phyloP scores from a whole-genome alignment of 495 filamentous ascomycete species.

The Penicillium macrosclerotiorum region DNA sequence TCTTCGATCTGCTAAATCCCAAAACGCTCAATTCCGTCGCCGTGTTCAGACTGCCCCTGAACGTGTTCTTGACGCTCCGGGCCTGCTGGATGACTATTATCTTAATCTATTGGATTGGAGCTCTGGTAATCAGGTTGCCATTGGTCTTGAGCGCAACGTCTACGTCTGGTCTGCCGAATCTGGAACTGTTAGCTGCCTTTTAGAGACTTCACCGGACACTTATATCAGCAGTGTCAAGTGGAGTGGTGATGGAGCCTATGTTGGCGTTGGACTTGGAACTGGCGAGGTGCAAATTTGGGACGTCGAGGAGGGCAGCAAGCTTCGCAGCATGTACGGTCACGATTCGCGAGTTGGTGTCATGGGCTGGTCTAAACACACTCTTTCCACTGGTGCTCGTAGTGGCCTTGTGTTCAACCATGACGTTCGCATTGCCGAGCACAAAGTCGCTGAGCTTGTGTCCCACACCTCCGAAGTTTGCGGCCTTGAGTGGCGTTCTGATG shows the following conservation, averaged over 20 bases:
- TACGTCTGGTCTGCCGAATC: conserved; percentile 99
- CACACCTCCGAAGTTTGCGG: conserved; percentile 98
- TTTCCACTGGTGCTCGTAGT: conserved; percentile 91
- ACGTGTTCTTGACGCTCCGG: conserved; percentile 95
- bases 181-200: conserved; percentile 78
- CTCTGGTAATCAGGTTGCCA: conserved; percentile 94
- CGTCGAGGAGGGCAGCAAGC: conserved; percentile 89
- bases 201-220: conserved; percentile 84
- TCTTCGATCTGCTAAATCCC: conserved; percentile 69
- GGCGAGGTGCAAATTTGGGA: conserved; percentile 99
- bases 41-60: conserved; percentile 93
- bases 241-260: conserved; percentile 96
- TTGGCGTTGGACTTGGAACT: conserved; percentile 89
- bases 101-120: conserved; percentile 98
- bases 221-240: conserved; percentile 98
- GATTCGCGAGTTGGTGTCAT: conserved; percentile 95
- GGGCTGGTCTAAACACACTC: conserved; percentile 97
- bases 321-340: conserved; percentile 97
- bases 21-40: conserved; percentile 79
- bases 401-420: conserved; percentile 99
- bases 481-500: conserved; percentile 94
- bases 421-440: conserved; percentile 96
- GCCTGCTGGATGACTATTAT: conserved; percentile 97
- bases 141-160: conserved; percentile 92
- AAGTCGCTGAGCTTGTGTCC: conserved; percentile 91